A percentile compares a stretch with the other conserved stretches of the same genome.
phyloP scores from a whole-genome alignment of 345 rosid genomes.

The Citrus sp. region DNA sequence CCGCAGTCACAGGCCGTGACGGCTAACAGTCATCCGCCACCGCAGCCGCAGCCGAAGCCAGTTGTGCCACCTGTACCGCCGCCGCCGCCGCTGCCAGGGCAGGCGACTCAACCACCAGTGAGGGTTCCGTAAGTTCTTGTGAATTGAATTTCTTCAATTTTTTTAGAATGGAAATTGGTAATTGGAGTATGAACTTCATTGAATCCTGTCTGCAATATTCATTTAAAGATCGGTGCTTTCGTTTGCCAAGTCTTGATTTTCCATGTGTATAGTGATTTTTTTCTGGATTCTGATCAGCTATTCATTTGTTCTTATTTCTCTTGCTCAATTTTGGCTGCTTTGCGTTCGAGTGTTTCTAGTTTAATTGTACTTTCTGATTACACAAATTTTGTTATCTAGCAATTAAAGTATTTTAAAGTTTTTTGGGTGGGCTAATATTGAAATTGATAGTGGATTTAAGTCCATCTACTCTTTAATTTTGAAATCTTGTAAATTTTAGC shows the following conservation, averaged over 20 bases:
- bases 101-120: constrained; percentile 36
- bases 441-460: not conserved
- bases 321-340: not conserved
- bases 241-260: not conserved
- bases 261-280: not conserved
- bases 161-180: not conserved
- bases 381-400: not conserved
- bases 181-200: not conserved
- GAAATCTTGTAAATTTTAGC: not conserved
- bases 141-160: not conserved
- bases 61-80: constrained; percentile 18
- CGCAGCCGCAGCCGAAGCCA: constrained; percentile 24
- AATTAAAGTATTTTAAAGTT: not conserved
- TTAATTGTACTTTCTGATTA: not conserved
- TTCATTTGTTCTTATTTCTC: not conserved
- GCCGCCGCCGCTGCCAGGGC: constrained; percentile 28
- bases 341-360: not conserved
- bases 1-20: constrained; percentile 33
- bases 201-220: not conserved
- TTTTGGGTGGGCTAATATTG: not conserved
- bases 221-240: not conserved
- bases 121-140: constrained; percentile 56
- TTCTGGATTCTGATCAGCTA: not conserved
- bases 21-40: constrained; percentile 10
- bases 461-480: not conserved